Percentiles rank a stretch among this genome's conserved stretches.
Evolutionary conservation across 257 asterid species (phyloP).

Genomic region (Rauvolfia tetraphylla): DNA sequence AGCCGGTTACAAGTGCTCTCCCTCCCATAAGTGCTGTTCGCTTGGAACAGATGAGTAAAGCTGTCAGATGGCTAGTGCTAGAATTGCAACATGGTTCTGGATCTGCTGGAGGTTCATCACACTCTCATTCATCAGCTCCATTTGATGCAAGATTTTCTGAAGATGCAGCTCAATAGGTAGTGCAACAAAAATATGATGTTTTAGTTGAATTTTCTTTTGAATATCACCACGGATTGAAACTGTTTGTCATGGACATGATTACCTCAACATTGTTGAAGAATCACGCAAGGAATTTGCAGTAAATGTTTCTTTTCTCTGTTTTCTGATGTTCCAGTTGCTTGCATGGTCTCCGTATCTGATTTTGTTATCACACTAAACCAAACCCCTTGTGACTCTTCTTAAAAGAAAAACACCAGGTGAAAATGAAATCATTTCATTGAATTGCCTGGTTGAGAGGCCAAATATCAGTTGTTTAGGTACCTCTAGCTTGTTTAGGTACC

Average conservation of each 20-base stretch:
- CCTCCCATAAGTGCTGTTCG: constrained; percentile 96
- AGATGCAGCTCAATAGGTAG: constrained; percentile 78
- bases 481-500: neutral
- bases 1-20: constrained; percentile 49
- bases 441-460: neutral
- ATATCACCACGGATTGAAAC: neutral
- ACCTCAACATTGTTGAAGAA: neutral
- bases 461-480: neutral
- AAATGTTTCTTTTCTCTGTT: neutral
- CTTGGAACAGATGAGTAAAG: constrained; percentile 98
- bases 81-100: constrained; percentile 92
- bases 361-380: neutral
- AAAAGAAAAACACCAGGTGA: neutral
- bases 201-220: neutral
- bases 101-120: constrained; percentile 46
- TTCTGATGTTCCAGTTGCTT: too few species aligned
- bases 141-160: constrained; percentile 92
- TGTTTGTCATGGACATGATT: neutral
- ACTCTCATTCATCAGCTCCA: constrained; percentile 58
- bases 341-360: neutral
- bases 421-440: neutral
- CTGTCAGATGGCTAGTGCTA: constrained; percentile 88
- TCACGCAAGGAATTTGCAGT: neutral
- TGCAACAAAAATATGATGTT: neutral
- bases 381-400: neutral